phyloP scores from a whole-genome alignment of 805 yeast genomes.

The Starmerella cellae region DNA sequence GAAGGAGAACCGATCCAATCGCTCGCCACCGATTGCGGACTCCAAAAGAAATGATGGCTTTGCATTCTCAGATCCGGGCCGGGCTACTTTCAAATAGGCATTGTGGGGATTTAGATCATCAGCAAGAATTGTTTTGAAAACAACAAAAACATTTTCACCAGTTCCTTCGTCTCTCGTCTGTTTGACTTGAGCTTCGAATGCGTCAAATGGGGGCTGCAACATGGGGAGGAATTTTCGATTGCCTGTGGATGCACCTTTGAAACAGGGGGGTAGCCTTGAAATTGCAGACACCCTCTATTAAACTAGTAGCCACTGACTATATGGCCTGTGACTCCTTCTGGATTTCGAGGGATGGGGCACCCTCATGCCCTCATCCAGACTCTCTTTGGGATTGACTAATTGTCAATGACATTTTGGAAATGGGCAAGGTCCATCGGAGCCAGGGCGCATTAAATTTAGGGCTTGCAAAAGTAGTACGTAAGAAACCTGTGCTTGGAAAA shows the following conservation, averaged over 20 bases:
- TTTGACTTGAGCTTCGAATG: conserved; percentile 30
- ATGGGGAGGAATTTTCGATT: neutral
- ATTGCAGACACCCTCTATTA: no score
- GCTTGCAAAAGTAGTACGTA: neutral
- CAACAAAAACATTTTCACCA: conserved; percentile 62
- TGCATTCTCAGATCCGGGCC: conserved; percentile 39
- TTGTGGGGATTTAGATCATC: conserved; percentile 78
- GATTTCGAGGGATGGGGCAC: no score
- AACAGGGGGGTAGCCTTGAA: no score
- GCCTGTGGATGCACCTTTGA: neutral
- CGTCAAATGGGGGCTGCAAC: conserved; percentile 41
- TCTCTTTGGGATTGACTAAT: no score
- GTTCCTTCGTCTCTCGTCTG: conserved; percentile 23
- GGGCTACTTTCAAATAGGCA: conserved; percentile 74
- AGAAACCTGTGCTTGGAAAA: neutral
- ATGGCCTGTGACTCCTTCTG: no score
- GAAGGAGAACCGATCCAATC: conserved; percentile 79
- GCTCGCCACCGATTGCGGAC: conserved; percentile 79
- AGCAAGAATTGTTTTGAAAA: conserved; percentile 58
- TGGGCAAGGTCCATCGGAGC: no score
- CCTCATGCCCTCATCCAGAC: no score
- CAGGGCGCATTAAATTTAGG: no score
- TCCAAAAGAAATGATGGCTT: conserved; percentile 71
- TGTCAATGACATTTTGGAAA: no score
- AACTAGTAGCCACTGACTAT: no score